Conservation (phyloP, 2,329 filamentous ascomycete genomes). For the Colletotrichum gloeosporioides region DNA sequence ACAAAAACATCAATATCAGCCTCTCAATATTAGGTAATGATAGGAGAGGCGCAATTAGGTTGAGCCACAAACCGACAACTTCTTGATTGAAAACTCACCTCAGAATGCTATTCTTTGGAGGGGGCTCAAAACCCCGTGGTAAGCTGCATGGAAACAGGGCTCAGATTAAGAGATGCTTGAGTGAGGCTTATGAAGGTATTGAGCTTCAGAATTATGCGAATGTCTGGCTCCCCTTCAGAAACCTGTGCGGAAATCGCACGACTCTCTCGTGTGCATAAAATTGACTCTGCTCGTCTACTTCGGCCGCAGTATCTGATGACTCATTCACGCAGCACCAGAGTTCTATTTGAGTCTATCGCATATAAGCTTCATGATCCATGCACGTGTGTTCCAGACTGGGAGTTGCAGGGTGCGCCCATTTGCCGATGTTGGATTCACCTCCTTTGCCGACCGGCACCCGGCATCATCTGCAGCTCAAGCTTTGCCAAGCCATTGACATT, state of each 20-base stretch:
- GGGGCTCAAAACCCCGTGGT: neutral
- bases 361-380: neutral
- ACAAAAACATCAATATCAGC: neutral
- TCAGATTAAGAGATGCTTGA: neutral
- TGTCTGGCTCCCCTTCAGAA: neutral
- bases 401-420: neutral
- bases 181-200: neutral
- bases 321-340: neutral
- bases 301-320: neutral
- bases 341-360: neutral
- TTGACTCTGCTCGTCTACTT: neutral
- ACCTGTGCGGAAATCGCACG: neutral
- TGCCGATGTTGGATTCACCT: neutral
- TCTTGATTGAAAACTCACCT: neutral
- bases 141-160: neutral
- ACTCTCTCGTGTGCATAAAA: neutral
- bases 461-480: neutral
- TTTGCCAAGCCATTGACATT: neutral
- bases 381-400: neutral
- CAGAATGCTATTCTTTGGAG: neutral
- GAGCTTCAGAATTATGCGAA: neutral
- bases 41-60: neutral
- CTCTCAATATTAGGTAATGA: neutral
- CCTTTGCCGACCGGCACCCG: neutral
- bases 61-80: neutral